Percentiles rank a stretch among this genome's conserved stretches.
Evolutionary conservation across 495 filamentous ascomycete species (phyloP).

Genomic region (Aspergillus coremiiformis): DNA sequence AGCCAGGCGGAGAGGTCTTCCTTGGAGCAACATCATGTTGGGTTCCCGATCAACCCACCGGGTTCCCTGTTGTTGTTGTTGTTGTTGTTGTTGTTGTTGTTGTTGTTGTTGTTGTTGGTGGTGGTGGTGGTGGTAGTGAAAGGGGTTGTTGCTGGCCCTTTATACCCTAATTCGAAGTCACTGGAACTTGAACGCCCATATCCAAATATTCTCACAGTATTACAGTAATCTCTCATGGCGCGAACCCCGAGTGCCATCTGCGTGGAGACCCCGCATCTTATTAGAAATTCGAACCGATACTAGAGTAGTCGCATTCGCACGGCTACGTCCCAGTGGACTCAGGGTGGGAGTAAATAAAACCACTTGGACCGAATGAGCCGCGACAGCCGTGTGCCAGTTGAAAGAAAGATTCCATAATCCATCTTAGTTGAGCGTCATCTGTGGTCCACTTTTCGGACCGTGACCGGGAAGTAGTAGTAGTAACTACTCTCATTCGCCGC

Average conservation of each 20-base stretch:
- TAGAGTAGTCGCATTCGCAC: too few species aligned
- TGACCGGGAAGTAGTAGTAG: not conserved
- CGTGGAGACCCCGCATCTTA: conserved; percentile 8
- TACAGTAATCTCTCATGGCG: too few species aligned
- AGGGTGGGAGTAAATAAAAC: not conserved
- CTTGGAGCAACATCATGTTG: not conserved
- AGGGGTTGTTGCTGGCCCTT: not conserved
- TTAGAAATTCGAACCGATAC: not conserved
- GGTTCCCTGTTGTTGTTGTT: too few species aligned
- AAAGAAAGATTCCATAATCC: too few species aligned
- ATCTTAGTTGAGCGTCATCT: not conserved
- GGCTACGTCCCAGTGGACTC: too few species aligned
- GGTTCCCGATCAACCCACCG: too few species aligned
- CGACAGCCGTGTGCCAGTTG: too few species aligned
- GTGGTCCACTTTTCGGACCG: not conserved
- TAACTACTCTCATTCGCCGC: not conserved
- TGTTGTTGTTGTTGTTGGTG: too few species aligned
- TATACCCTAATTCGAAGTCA: not conserved
- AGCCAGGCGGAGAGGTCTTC: conserved; percentile 15
- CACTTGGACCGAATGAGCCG: not conserved
- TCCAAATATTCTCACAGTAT: too few species aligned
- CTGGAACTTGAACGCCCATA: too few species aligned
- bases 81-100: too few species aligned
- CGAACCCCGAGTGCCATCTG: too few species aligned
- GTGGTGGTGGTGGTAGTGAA: not conserved